Percentiles rank a stretch among this genome's conserved stretches.
Conservation (phyloP, 441 rosid genomes). For the Erodium moschatum region DNA sequence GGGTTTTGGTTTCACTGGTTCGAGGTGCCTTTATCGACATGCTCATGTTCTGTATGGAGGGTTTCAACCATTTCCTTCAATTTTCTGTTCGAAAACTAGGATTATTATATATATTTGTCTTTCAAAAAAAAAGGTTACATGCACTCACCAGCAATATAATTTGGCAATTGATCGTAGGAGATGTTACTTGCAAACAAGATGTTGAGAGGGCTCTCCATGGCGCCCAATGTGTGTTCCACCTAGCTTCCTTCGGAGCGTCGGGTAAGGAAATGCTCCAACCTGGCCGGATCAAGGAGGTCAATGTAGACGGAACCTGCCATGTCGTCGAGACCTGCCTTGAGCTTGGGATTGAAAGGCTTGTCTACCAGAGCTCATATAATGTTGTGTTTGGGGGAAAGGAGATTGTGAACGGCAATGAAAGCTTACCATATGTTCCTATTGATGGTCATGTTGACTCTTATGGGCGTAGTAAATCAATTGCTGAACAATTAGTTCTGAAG, state of each 20-base stretch:
- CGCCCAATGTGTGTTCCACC: constrained; percentile 70
- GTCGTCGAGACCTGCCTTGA: constrained; percentile 61
- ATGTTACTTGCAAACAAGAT: constrained; percentile 46
- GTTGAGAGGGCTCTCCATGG: constrained; percentile 57
- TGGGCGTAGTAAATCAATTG: constrained; percentile 70
- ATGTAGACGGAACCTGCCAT: constrained; percentile 73
- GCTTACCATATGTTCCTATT: constrained; percentile 65
- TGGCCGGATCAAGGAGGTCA: constrained; percentile 68
- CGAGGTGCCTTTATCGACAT: too few relatives aligned
- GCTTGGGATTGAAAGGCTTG: constrained; percentile 54
- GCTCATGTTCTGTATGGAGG: too few relatives aligned
- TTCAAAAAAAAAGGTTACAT: too few relatives aligned
- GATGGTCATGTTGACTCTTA: constrained; percentile 73
- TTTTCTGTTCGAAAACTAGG: too few relatives aligned
- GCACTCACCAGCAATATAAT: too few relatives aligned
- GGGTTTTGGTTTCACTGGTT: too few relatives aligned
- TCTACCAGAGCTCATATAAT: constrained; percentile 81
- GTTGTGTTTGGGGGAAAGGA: constrained; percentile 88
- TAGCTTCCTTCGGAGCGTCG: constrained; percentile 90
- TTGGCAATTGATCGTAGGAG: too few relatives aligned
- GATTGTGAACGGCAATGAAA: constrained; percentile 69
- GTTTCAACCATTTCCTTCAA: too few relatives aligned
- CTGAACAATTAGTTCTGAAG: constrained; percentile 77
- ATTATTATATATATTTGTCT: too few relatives aligned
- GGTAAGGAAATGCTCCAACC: constrained; percentile 90